A percentile compares a stretch with the other conserved stretches of the same genome.
Evolutionary conservation across 1,284 basidiomycete genomes (phyloP).

Genomic region (Ceratobasidium sp.): DNA sequence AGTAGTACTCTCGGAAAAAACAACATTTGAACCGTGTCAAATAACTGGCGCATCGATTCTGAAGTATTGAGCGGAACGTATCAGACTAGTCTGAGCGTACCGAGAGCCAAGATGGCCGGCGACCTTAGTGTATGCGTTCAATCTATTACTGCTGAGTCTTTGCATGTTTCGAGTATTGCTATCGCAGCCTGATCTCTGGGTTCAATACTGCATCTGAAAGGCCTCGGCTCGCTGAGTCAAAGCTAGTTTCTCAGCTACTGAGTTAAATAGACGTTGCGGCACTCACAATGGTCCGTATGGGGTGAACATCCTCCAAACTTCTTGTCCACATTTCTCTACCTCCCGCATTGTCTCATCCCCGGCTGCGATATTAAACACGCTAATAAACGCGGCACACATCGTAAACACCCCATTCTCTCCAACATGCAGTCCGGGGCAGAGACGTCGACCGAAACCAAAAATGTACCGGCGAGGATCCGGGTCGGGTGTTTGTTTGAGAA

Average conservation of each 20-base stretch:
- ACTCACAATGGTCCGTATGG: constrained; percentile 30
- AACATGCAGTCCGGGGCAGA: constrained; percentile 36
- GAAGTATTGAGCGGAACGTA: background rate
- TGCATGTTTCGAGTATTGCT: constrained; percentile 13
- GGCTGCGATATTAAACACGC: constrained; percentile 20
- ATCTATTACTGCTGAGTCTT: background rate
- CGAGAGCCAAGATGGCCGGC: too few species aligned
- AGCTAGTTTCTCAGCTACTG: background rate
- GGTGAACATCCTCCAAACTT: constrained; percentile 19
- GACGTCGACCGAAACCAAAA: constrained; percentile 37
- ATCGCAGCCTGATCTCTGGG: constrained; percentile 16
- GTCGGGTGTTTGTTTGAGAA: constrained; percentile 23
- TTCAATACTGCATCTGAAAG: constrained; percentile 1
- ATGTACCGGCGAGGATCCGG: constrained; percentile 27
- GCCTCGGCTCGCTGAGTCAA: constrained; percentile 1
- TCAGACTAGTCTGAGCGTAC: background rate
- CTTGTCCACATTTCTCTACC: background rate
- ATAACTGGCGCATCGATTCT: too few species aligned
- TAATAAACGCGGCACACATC: constrained; percentile 28
- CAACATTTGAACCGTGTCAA: too few species aligned
- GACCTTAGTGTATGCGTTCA: background rate
- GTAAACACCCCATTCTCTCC: constrained; percentile 30
- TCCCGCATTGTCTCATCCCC: constrained; percentile 7
- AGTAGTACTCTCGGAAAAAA: too few species aligned
- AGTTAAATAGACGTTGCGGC: background rate